Base-by-base conservation (phyloP, 768 basidiomycete species). In the Macrolepiota dolichaula region DNA sequence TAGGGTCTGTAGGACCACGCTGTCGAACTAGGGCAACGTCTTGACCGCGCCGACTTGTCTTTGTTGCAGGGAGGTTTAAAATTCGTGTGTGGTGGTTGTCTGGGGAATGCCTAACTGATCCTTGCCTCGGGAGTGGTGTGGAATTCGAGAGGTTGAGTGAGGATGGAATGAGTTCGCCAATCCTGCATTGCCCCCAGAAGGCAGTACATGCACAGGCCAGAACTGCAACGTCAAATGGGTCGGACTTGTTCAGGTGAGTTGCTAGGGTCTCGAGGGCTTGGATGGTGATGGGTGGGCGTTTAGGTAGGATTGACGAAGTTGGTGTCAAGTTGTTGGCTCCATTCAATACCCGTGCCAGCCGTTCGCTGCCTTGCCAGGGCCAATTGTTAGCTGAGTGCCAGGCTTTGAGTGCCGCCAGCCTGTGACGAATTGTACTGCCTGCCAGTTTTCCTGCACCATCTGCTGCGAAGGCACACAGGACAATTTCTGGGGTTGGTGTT, bases 121-220 rank as follows among this genome's bases (percentile, higher is more conserved):
- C 7, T 7, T 32, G 29, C 7, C 3, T 32, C 29, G 7, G 29
- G 29, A 32, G 29, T 32, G 7, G 29, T 32, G 3, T 32, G 29
- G 7, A 32, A 3, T 32, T 32, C 68, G 27, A 66, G 66, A 57
- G 70, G 65, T 15, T 59, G 59, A 0, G 40, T 32, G 59, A 15
- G 53, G 38, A 0, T n/a, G 36, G 4, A 1, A 67, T 54, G 0
- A 74, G 59, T 52, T 77, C 71, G 0, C 75, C 72, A 0, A 76
- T 61, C 1, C 69, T 55, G 15, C 73, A 68, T 49, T 72, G 73
- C 1, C 66, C 63, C 71, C 72, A 78, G 56, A 79, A 81, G 3
- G 76, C 70, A 0, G 66, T 57, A 2, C 59, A 59, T 0, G 77
- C 77, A 1, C 68, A 54, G 0, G 74, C 73, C 62, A 65, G 74